Conservation (phyloP, 805 yeast genomes). For the Deakozyma indianensis region DNA sequence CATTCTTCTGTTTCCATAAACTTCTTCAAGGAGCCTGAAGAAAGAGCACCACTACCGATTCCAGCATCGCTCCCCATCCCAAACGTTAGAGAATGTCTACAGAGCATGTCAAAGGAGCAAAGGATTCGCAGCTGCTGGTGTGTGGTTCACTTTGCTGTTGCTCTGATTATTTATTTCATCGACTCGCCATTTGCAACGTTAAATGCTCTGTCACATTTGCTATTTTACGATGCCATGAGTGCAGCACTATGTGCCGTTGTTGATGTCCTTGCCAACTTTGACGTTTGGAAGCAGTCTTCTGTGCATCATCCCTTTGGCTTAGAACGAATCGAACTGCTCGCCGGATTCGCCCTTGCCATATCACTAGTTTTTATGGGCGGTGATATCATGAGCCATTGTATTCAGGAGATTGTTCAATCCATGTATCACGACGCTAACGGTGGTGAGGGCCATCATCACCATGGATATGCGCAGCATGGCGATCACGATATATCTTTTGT, state of each 20-base stretch:
- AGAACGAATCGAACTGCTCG: constrained; percentile 77
- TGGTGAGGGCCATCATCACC: constrained; percentile 17
- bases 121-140: constrained; percentile 47
- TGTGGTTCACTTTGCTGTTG: constrained; percentile 36
- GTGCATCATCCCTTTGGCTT: constrained; percentile 83
- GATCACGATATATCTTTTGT: constrained; percentile 11
- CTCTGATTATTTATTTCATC: constrained; percentile 36
- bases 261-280: constrained; percentile 77
- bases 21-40: constrained; percentile 84
- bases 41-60: constrained; percentile 43
- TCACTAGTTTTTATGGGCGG: constrained; percentile 83
- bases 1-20: constrained; percentile 96
- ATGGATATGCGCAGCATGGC: constrained; percentile 18
- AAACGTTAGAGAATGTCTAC: constrained; percentile 42
- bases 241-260: constrained; percentile 56
- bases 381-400: constrained; percentile 73
- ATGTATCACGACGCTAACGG: constrained; percentile 24
- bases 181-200: constrained; percentile 28
- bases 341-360: constrained; percentile 76
- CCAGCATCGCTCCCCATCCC: constrained; percentile 67
- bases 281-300: constrained; percentile 76
- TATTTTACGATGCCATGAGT: constrained; percentile 77
- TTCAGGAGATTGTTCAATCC: constrained; percentile 52
- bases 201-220: constrained; percentile 59
- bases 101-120: constrained; percentile 46